A percentile compares a stretch with the other conserved stretches of the same genome.
phyloP scores from a whole-genome alignment of 495 filamentous ascomycete species.

The Penicillium alfredii region DNA sequence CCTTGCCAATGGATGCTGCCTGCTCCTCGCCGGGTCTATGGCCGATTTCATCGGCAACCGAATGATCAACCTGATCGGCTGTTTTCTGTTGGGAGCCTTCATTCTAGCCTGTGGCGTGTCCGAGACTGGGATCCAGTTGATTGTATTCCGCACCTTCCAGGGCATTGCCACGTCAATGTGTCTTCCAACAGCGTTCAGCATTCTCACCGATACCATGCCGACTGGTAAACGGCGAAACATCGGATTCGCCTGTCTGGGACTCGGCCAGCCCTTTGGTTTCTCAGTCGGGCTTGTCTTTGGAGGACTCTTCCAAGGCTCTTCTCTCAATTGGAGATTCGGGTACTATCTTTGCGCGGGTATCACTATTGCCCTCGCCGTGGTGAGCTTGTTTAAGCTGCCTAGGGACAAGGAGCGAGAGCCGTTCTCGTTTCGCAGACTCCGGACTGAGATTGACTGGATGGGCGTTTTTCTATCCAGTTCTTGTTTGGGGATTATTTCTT shows the following conservation, averaged over 20 bases:
- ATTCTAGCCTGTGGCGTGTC: slow-evolving; percentile 44
- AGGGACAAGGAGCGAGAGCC: slow-evolving; percentile 13
- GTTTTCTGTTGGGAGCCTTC: slow-evolving; percentile 37
- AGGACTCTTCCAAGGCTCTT: slow-evolving; percentile 37
- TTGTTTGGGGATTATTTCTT: slow-evolving; percentile 41
- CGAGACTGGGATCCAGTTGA: slow-evolving; percentile 39
- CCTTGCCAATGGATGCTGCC: slow-evolving; percentile 42
- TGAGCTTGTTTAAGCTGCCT: slow-evolving; percentile 31
- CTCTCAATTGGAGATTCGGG: slow-evolving; percentile 43
- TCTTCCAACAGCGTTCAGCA: slow-evolving; percentile 45
- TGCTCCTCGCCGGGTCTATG: slow-evolving; percentile 46
- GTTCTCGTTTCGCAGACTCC: slow-evolving; percentile 9
- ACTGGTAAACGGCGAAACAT: slow-evolving; percentile 43
- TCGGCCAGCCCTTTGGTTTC: slow-evolving; percentile 48
- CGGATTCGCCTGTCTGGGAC: slow-evolving; percentile 45
- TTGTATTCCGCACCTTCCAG: slow-evolving; percentile 46
- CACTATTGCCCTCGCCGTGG: slow-evolving; percentile 28
- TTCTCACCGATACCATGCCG: slow-evolving; percentile 40
- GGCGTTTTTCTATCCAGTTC: slow-evolving; percentile 37
- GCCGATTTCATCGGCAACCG: slow-evolving; percentile 47
- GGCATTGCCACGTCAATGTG: slow-evolving; percentile 46
- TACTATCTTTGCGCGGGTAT: slow-evolving; percentile 43
- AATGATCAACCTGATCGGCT: slow-evolving; percentile 40
- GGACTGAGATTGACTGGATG: slow-evolving; percentile 46
- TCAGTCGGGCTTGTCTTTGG: slow-evolving; percentile 48